phyloP scores from a whole-genome alignment of 257 asterid species.

The Jaltomata sinuosa region DNA sequence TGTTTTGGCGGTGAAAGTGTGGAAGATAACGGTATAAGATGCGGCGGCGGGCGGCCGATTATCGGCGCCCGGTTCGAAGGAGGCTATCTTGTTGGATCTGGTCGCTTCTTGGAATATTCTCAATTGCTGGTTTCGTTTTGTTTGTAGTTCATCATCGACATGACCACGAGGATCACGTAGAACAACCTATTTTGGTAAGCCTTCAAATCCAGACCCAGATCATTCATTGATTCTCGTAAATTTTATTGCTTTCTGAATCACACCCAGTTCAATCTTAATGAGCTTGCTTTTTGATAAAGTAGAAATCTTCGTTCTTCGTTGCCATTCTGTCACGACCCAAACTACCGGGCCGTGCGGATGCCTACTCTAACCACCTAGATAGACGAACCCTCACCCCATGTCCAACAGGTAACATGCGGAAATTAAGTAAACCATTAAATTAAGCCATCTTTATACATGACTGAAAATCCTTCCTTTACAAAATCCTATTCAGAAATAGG shows the following conservation, averaged over 20 bases:
- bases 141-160: slow-evolving; percentile 64
- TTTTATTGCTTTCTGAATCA: not conserved
- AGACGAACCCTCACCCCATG: too few species aligned
- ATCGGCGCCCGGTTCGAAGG: slow-evolving; percentile 87
- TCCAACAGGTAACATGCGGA: too few species aligned
- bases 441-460: too few species aligned
- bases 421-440: too few species aligned
- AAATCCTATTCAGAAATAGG: too few species aligned
- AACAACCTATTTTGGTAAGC: slow-evolving; percentile 50
- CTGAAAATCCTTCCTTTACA: too few species aligned
- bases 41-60: slow-evolving; percentile 93
- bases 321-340: too few species aligned
- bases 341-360: too few species aligned
- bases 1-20: slow-evolving; percentile 24
- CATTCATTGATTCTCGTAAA: not conserved
- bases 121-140: slow-evolving; percentile 49
- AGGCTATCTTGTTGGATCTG: slow-evolving; percentile 77
- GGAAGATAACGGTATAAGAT: slow-evolving; percentile 37
- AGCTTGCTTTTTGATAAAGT: not conserved
- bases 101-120: slow-evolving; percentile 44
- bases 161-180: slow-evolving; percentile 44
- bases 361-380: too few species aligned
- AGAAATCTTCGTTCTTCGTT: not conserved
- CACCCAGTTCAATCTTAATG: not conserved
- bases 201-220: not conserved